Evolutionary conservation across 2,329 filamentous ascomycete species (phyloP), one percentile per base, ranked within the genome.

Genomic region (Colletotrichum somersetense): DNA sequence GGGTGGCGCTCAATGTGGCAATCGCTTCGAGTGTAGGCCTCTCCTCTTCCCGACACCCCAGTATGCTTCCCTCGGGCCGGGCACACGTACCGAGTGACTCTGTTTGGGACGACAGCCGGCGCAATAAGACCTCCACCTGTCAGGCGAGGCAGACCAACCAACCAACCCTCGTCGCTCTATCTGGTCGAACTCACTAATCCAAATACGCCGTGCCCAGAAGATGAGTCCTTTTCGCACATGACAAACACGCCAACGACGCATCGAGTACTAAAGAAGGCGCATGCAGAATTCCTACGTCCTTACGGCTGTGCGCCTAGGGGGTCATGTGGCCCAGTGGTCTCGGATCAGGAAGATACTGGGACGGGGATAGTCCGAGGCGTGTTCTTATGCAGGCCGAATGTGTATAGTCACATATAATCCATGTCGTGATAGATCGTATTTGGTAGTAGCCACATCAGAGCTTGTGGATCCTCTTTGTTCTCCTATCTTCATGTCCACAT

Each of bases 191-290:
- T 12, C 18, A 20, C 26, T 16, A 33, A 18, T 55, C 8, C 1
- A 10, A 12, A 12, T 12, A 20, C 16, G 30, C 30, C 10, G 30
- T 12, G 26, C 30, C 30, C 6, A 7, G 6, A 2, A 57, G n/a
- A 42, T 26, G 35, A 18, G 14, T 26, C 55, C 11, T 18, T 14
- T 12, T 18, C 14, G n/a, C 14, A 23, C 3, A n/a, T 11, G n/a
- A 16, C 7, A 11, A 10, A 1, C 20, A 10, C n/a, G 23, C 35
- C 11, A 8, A 38, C 11, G 6, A 18, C 14, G 18, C 55, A 52
- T 58, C 33, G 38, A 33, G 38, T 59, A 59, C 30, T 16, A 53
- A 48, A 70, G 46, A 11, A 70, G 55, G 14, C 30, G 30, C 55
- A 46, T 33, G 62, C 35, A 55, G 35, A 44, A 46, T 14, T 35